These are phyloP conservation scores for Ceratocystis huliohia DNA, from an alignment of 2,329 filamentous ascomycete species.

Conservation along the genomic window DNA sequence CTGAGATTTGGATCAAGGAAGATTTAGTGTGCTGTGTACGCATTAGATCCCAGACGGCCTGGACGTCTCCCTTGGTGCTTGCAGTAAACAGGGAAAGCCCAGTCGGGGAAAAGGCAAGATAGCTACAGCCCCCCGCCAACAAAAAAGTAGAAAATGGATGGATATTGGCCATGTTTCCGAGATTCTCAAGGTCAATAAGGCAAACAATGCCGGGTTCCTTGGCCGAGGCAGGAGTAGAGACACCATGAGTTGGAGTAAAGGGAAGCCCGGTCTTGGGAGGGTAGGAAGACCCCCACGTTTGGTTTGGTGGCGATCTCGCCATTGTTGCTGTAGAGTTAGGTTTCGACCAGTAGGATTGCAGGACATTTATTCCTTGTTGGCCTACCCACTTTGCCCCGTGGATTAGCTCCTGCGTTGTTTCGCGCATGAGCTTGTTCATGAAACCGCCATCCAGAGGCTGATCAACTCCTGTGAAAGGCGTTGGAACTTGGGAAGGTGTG, in stretches of 20 bases:
- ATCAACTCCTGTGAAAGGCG: slow-evolving; percentile 54
- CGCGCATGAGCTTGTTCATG: slow-evolving; percentile 64
- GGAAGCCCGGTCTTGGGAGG: slow-evolving; percentile 29
- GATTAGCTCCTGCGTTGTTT: slow-evolving; percentile 66
- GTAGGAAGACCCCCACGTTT: slow-evolving; percentile 36
- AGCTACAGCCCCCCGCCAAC: slow-evolving; percentile 63
- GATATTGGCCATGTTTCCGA: slow-evolving; percentile 40
- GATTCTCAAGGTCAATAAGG: slow-evolving; percentile 54
- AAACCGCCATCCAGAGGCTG: slow-evolving; percentile 59
- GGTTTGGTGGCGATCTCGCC: slow-evolving; percentile 33
- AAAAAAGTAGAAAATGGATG: slow-evolving; percentile 60
- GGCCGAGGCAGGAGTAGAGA: slow-evolving; percentile 41
- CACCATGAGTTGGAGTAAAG: slow-evolving; percentile 66
- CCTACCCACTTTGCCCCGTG: slow-evolving; percentile 63
- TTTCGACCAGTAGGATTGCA: slow-evolving; percentile 70
- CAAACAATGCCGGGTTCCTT: slow-evolving; percentile 64
- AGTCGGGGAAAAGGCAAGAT: slow-evolving; percentile 63
- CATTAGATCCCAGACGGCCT: slow-evolving; percentile 70
- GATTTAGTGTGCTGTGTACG: slow-evolving; percentile 50
- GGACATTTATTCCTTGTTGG: slow-evolving; percentile 62
- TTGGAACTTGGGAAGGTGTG: slow-evolving; percentile 56
- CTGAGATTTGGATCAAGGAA: slow-evolving; percentile 41
- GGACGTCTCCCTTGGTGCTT: slow-evolving; percentile 71
- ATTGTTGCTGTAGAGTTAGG: slow-evolving; percentile 29
- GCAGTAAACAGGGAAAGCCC: slow-evolving; percentile 65